Evolutionary conservation across 495 filamentous ascomycete genomes (phyloP).

Genomic region (Xylaria flabelliformis): DNA sequence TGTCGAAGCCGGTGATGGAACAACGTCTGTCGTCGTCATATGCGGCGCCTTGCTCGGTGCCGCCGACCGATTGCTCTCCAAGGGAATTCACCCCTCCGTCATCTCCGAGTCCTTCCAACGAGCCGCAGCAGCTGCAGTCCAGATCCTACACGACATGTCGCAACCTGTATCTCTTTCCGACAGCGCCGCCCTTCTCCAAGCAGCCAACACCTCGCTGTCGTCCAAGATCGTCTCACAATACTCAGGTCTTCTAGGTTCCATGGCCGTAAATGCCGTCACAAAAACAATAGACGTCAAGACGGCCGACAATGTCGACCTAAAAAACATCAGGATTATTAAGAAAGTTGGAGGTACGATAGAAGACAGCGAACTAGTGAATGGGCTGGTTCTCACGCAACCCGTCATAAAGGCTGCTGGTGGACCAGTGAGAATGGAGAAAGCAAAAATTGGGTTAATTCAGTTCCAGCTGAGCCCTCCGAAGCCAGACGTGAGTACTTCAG

Average conservation of each 20-base stretch:
- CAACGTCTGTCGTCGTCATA: constrained; percentile 97
- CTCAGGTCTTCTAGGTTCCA: constrained; percentile 87
- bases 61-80: constrained; percentile 84
- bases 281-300: constrained; percentile 95
- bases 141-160: constrained; percentile 93
- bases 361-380: constrained; percentile 96
- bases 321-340: constrained; percentile 96
- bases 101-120: constrained; percentile 98
- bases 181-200: constrained; percentile 88
- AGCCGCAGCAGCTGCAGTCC: constrained; percentile 84
- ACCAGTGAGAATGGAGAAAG: constrained; percentile 94
- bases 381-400: constrained; percentile 87
- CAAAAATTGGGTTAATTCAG: constrained; percentile 94
- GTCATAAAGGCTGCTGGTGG: constrained; percentile 94
- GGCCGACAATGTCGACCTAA: constrained; percentile 94
- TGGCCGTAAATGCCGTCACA: constrained; percentile 95
- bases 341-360: constrained; percentile 98
- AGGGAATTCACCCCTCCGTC: constrained; percentile 96
- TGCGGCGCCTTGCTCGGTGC: constrained; percentile 92
- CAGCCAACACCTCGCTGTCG: constrained; percentile 94
- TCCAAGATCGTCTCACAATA: constrained; percentile 99
- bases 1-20: constrained; percentile 97
- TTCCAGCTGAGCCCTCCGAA: constrained; percentile 98
- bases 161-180: constrained; percentile 90
- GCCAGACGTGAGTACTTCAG: constrained; percentile 74